These are phyloP conservation scores for Aspergillus nomiae DNA, from an alignment of 2,329 filamentous ascomycete genomes.

Conservation along the genomic window DNA sequence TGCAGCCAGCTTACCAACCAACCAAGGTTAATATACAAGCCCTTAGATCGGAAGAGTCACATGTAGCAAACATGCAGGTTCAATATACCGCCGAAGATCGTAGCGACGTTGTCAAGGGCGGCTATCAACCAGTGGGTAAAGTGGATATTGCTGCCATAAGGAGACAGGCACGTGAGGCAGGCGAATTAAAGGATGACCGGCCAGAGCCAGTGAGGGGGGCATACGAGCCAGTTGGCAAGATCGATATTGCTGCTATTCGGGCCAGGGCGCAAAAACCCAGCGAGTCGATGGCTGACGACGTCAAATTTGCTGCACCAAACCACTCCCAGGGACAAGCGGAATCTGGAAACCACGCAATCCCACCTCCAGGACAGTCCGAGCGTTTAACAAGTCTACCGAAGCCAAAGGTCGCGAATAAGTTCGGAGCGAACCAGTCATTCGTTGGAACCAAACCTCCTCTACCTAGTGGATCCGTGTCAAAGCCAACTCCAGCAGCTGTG, in stretches of 20 bases:
- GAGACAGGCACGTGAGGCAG: constrained; percentile 66
- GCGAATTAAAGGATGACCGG: constrained; percentile 66
- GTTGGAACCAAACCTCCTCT: constrained; percentile 86
- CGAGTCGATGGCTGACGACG: constrained; percentile 25
- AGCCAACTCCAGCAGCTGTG: constrained; percentile 60
- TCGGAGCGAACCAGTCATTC: constrained; percentile 71
- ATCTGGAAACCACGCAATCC: constrained; percentile 75
- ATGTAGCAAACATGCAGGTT: constrained; percentile 58
- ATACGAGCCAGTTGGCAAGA: constrained; percentile 93
- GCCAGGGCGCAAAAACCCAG: constrained; percentile 73
- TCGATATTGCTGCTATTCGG: constrained; percentile 93
- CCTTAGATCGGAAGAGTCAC: constrained; percentile 69
- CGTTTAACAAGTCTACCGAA: constrained; percentile 87
- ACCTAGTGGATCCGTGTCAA: constrained; percentile 68
- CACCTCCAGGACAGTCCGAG: constrained; percentile 63
- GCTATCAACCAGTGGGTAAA: constrained; percentile 92
- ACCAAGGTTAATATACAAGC: constrained; percentile 94
- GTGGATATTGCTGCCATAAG: constrained; percentile 95
- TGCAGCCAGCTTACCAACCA: constrained; percentile 88
- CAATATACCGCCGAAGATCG: constrained; percentile 49
- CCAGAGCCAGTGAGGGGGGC: constrained; percentile 86
- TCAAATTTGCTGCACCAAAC: constrained; percentile 49
- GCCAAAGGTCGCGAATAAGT: constrained; percentile 91
- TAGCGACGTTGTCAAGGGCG: constrained; percentile 74
- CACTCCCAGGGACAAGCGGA: constrained; percentile 59